phyloP scores from a whole-genome alignment of 108 stramenopile species.

The Cyclotella distinguenda region DNA sequence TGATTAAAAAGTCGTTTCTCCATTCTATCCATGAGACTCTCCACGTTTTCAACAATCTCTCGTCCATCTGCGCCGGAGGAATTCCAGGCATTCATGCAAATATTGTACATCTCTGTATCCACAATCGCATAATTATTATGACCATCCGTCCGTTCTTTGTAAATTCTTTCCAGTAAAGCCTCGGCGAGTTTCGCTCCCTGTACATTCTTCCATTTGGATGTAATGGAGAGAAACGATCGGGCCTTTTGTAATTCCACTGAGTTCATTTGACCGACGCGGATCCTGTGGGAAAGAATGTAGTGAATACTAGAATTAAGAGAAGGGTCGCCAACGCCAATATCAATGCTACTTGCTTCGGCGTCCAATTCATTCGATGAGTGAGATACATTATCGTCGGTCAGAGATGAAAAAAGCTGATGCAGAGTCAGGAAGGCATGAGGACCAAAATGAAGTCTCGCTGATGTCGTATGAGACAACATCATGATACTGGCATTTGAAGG shows the following conservation, averaged over 20 bases:
- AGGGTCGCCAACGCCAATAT: too few relatives aligned
- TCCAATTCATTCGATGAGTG: neutral
- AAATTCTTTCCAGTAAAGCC: slow-evolving; percentile 23
- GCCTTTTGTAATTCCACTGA: slow-evolving; percentile 16
- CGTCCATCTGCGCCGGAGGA: slow-evolving; percentile 19
- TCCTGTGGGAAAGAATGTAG: slow-evolving; percentile 8
- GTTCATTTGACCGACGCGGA: slow-evolving; percentile 24
- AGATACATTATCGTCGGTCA: neutral
- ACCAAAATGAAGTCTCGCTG: too few relatives aligned
- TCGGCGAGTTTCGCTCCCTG: slow-evolving; percentile 31
- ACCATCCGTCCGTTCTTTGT: slow-evolving; percentile 12
- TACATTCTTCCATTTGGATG: slow-evolving; percentile 28
- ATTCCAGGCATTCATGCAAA: slow-evolving; percentile 43
- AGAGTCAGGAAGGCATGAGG: neutral
- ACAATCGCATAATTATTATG: slow-evolving; percentile 7
- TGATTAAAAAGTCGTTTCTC: slow-evolving; percentile 13
- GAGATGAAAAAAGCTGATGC: neutral
- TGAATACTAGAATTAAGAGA: slow-evolving; percentile 32
- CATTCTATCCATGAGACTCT: slow-evolving; percentile 31
- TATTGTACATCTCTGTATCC: slow-evolving; percentile 45
- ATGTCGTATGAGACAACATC: too few relatives aligned
- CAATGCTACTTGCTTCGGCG: neutral
- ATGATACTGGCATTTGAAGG: too few relatives aligned
- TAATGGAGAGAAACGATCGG: slow-evolving; percentile 29
- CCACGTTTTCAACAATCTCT: slow-evolving; percentile 16